Conservation (phyloP, 176 grass and related monocot genomes). For the Poa annua region DNA sequence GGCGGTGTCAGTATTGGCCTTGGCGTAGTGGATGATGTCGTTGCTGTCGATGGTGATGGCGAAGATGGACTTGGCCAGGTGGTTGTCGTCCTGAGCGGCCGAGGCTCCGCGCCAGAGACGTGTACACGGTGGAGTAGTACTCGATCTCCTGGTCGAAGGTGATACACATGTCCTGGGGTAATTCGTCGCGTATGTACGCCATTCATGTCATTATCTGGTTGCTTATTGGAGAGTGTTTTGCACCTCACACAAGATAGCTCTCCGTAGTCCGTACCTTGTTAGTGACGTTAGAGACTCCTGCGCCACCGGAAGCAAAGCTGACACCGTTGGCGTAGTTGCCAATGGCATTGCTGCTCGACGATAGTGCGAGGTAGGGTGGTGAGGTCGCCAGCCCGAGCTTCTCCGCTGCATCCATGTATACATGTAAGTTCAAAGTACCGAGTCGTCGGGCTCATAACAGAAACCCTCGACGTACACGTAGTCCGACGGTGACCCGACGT, state of each 20-base stretch:
- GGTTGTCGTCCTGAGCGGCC: conserved; percentile 44
- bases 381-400: conserved; percentile 59
- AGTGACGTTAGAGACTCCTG: conserved; percentile 63
- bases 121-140: conserved; percentile 58
- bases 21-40: conserved; percentile 81
- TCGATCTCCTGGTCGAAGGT: conserved; percentile 73
- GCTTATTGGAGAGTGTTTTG: background rate
- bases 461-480: too few relatives aligned
- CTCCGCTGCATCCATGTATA: conserved; percentile 49
- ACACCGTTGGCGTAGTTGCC: conserved; percentile 61
- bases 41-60: conserved; percentile 85
- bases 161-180: conserved; percentile 65
- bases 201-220: background rate
- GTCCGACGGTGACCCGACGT: too few relatives aligned
- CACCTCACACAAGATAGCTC: background rate
- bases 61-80: conserved; percentile 77
- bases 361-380: conserved; percentile 63
- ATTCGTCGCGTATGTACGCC: too few relatives aligned
- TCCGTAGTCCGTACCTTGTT: conserved; percentile 60
- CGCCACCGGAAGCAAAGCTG: conserved; percentile 85
- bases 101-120: conserved; percentile 52
- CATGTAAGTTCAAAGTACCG: too few relatives aligned
- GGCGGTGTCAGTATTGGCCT: conserved; percentile 31
- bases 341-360: conserved; percentile 52
- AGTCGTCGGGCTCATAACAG: too few relatives aligned